Evolutionary conservation across 192 early-diverging fungal genomes (phyloP).

Genomic region (Radiomyces spectabilis): DNA sequence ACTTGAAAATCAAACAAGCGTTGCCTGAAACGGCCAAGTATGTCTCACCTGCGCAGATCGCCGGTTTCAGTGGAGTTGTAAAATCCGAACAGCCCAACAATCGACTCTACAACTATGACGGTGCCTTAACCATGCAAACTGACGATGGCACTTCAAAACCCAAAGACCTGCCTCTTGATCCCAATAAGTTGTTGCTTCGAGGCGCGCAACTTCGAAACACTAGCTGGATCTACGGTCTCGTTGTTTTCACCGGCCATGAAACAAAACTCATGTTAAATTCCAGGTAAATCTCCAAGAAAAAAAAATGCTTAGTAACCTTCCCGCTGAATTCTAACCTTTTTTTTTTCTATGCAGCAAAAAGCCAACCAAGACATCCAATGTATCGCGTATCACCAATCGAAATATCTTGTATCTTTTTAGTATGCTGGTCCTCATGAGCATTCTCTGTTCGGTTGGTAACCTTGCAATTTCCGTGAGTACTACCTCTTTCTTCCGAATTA

Average conservation of each 20-base stretch:
- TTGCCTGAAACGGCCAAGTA: conserved; percentile 68
- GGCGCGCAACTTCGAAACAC: conserved; percentile 93
- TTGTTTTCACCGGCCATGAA: conserved; percentile 91
- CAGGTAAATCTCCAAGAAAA: conserved; percentile 11
- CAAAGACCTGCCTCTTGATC: conserved; percentile 78
- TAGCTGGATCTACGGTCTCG: conserved; percentile 85
- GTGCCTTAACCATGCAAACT: conserved; percentile 30
- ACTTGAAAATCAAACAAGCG: conserved; percentile 90
- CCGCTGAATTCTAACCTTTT: neutral
- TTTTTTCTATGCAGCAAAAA: conserved; percentile 24
- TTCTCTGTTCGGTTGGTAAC: conserved; percentile 84
- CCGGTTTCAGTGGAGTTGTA: conserved; percentile 57
- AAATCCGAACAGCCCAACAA: conserved; percentile 93
- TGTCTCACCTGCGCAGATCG: conserved; percentile 60
- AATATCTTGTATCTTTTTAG: conserved; percentile 92
- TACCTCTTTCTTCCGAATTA: conserved; percentile 12
- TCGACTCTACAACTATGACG: conserved; percentile 87
- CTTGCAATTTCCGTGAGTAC: conserved; percentile 46
- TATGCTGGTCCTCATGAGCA: conserved; percentile 78
- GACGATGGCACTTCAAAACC: conserved; percentile 27
- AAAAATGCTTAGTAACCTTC: neutral
- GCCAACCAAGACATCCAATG: conserved; percentile 30
- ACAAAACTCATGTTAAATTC: conserved; percentile 93
- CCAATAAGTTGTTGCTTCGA: conserved; percentile 82
- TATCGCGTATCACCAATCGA: conserved; percentile 30